Conservation (phyloP, 2,329 filamentous ascomycete species). For the Allantophomopsis lycopodina region DNA sequence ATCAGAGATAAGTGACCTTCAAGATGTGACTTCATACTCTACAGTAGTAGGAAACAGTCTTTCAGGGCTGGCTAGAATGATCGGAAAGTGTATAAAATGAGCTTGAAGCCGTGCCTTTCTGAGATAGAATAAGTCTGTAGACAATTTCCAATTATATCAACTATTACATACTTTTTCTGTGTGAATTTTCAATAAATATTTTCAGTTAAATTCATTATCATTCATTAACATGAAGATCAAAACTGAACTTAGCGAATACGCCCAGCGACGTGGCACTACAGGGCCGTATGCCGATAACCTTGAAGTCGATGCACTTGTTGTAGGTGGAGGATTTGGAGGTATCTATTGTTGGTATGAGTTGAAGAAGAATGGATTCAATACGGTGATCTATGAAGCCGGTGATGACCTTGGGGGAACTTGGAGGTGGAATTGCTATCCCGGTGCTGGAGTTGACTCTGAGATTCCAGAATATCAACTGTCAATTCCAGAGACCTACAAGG, state of each 20-base stretch:
- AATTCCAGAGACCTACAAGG: conserved; percentile 34
- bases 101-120: too few relatives aligned
- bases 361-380: conserved; percentile 11
- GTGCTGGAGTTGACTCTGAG: conserved; percentile 10
- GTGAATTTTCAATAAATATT: too few relatives aligned
- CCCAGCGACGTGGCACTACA: conserved; percentile 8
- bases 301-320: conserved; percentile 21
- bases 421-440: conserved; percentile 11
- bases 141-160: too few relatives aligned
- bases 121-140: too few relatives aligned
- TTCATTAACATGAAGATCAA: too few relatives aligned
- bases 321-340: conserved; percentile 22
- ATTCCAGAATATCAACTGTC: conserved; percentile 15
- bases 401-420: conserved; percentile 5
- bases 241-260: conserved; percentile 12
- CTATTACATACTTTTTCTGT: too few relatives aligned
- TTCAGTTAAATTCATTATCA: too few relatives aligned
- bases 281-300: conserved; percentile 28
- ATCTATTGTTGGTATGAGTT: conserved; percentile 24
- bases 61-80: too few relatives aligned
- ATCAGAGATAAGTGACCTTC: too few relatives aligned
- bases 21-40: too few relatives aligned
- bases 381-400: conserved; percentile 2
- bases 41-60: too few relatives aligned
- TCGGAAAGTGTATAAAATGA: too few relatives aligned